phyloP scores from a whole-genome alignment of 1,284 basidiomycete genomes.

The Retiboletus flavoniger region DNA sequence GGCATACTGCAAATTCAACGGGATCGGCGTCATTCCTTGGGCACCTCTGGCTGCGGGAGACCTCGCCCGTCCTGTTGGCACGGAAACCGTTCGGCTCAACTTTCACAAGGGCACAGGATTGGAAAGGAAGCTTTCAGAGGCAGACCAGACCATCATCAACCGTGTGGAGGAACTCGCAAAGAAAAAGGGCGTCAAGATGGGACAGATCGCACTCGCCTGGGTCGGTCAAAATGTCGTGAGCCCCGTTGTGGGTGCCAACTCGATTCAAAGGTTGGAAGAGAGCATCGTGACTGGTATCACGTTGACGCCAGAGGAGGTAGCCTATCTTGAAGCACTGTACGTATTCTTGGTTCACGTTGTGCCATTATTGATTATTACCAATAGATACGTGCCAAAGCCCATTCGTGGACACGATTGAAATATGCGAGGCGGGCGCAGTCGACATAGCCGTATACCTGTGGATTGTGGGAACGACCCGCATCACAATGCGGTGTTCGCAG shows the following conservation, averaged over 20 bases:
- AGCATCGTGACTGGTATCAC: conserved; percentile 20
- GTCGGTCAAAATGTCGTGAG: conserved; percentile 36
- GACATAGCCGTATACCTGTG: not conserved
- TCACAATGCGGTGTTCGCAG: too few relatives aligned
- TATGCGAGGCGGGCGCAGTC: not conserved
- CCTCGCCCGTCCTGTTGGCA: conserved; percentile 20
- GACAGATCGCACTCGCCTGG: conserved; percentile 45
- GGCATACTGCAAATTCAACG: conserved; percentile 46
- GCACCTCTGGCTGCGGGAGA: conserved; percentile 39
- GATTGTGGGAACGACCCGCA: too few relatives aligned
- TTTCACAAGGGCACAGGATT: conserved; percentile 28
- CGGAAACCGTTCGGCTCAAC: conserved; percentile 26
- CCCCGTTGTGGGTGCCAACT: conserved; percentile 39
- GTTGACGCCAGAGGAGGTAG: conserved; percentile 29
- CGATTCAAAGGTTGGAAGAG: conserved; percentile 26
- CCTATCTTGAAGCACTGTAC: conserved; percentile 33
- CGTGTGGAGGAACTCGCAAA: conserved; percentile 42
- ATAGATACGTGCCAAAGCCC: conserved; percentile 22
- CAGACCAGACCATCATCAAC: conserved; percentile 38
- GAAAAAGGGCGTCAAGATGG: conserved; percentile 41
- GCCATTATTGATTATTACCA: not conserved
- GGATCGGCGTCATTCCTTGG: conserved; percentile 47
- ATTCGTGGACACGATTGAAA: conserved; percentile 21
- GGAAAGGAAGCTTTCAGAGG: conserved; percentile 29
- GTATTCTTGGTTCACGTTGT: not conserved